These are phyloP conservation scores for Sporodiniella umbellata DNA, from an alignment of 371 early-diverging fungal species.

Conservation along the genomic window DNA sequence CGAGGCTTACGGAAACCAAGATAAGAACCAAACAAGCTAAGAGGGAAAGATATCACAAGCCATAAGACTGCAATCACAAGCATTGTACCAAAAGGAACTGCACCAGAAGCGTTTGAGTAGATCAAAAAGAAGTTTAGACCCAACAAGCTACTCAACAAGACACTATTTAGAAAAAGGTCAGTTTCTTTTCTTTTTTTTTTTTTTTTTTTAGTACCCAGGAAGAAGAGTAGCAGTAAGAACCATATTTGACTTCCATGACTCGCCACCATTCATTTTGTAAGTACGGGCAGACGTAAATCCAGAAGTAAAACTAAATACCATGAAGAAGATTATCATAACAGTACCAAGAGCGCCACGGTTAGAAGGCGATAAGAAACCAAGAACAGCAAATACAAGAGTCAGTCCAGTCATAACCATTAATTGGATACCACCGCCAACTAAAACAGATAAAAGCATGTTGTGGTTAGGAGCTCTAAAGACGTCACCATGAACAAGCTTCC, in stretches of 20 bases:
- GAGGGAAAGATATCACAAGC: constrained; percentile 86
- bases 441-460: constrained; percentile 78
- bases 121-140: constrained; percentile 90
- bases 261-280: constrained; percentile 94
- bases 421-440: constrained; percentile 91
- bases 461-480: constrained; percentile 87
- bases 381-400: constrained; percentile 86
- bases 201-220: constrained; percentile 47
- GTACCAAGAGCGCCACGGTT: constrained; percentile 91
- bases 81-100: constrained; percentile 92
- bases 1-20: constrained; percentile 86
- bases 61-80: constrained; percentile 82
- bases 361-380: constrained; percentile 95
- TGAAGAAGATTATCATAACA: constrained; percentile 86
- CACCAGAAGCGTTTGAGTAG: constrained; percentile 82
- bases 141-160: constrained; percentile 67
- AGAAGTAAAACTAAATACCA: constrained; percentile 81
- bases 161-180: constrained; percentile 15
- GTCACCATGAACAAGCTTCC: constrained; percentile 92
- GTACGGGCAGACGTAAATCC: constrained; percentile 87
- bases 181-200: neutral
- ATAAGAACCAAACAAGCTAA: constrained; percentile 90
- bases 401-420: constrained; percentile 84
- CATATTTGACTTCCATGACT: constrained; percentile 80
- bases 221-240: constrained; percentile 80